These are phyloP conservation scores for Boletales sp. DNA, from an alignment of 768 basidiomycete species.

Conservation along the genomic window DNA sequence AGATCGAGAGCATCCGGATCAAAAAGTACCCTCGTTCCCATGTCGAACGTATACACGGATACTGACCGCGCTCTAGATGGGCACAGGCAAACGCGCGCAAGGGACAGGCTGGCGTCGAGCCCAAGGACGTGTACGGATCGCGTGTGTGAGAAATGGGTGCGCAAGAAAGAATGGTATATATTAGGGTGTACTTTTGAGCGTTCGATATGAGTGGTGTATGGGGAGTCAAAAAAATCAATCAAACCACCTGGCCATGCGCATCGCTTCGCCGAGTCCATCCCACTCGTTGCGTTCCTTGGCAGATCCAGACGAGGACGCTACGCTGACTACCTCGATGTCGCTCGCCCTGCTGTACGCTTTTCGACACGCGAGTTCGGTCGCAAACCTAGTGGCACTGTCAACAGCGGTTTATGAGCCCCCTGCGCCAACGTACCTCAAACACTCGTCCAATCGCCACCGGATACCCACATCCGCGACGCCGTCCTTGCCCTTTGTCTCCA, in stretches of 20 bases:
- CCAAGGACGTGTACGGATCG: slow-evolving; percentile 77
- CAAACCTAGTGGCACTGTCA: slow-evolving; percentile 51
- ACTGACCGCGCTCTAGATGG: slow-evolving; percentile 51
- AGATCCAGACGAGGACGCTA: slow-evolving; percentile 12
- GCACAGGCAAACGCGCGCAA: slow-evolving; percentile 83
- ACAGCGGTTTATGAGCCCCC: background rate
- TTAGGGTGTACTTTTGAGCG: too few relatives aligned
- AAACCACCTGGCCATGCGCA: slow-evolving; percentile 76
- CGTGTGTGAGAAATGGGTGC: slow-evolving; percentile 37
- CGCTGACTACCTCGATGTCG: slow-evolving; percentile 1
- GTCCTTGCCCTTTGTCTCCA: slow-evolving; percentile 32
- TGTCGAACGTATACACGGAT: background rate
- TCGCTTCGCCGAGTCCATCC: slow-evolving; percentile 70
- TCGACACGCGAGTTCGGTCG: slow-evolving; percentile 77
- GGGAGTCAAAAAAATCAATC: slow-evolving; percentile 33
- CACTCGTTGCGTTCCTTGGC: slow-evolving; percentile 47
- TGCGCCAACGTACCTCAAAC: slow-evolving; percentile 53
- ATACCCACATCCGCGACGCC: slow-evolving; percentile 36
- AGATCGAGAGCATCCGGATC: slow-evolving; percentile 95
- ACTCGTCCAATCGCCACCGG: slow-evolving; percentile 80
- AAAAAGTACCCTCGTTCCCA: slow-evolving; percentile 63
- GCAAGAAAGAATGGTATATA: too few relatives aligned
- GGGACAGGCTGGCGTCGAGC: slow-evolving; percentile 73
- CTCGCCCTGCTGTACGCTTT: slow-evolving; percentile 40
- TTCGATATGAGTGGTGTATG: background rate